A percentile compares a stretch with the other conserved stretches of the same genome.
These are phyloP conservation scores for Neurospora sp. DNA, from an alignment of 495 filamentous ascomycete species.

Conservation along the genomic window DNA sequence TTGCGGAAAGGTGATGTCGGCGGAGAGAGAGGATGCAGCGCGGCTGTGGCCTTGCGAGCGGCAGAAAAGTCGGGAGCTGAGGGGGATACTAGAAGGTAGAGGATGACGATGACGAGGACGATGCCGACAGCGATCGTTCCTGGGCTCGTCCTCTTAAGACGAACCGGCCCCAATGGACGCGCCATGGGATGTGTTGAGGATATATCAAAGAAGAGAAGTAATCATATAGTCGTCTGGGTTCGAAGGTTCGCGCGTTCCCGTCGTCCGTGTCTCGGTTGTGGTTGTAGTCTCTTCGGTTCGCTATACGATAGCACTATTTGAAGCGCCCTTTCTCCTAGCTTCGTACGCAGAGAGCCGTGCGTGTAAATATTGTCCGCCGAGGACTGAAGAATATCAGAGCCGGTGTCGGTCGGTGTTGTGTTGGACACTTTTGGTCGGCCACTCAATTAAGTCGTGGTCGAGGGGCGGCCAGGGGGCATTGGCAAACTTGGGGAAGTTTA, in stretches of 20 bases:
- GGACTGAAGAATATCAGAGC: not conserved
- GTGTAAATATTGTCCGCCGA: not conserved
- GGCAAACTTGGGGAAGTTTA: not conserved
- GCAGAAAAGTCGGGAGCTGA: slow-evolving; percentile 32
- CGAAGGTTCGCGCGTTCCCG: not conserved
- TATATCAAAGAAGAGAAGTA: slow-evolving; percentile 9
- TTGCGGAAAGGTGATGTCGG: slow-evolving; percentile 78
- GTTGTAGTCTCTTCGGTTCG: not conserved
- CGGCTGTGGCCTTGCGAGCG: slow-evolving; percentile 42
- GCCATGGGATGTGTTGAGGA: slow-evolving; percentile 27
- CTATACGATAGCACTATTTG: not conserved
- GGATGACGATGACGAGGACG: slow-evolving; percentile 41
- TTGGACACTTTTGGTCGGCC: not conserved
- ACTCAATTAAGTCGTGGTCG: not conserved
- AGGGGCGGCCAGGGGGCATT: not conserved
- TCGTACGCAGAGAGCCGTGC: not conserved
- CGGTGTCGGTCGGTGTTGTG: not conserved
- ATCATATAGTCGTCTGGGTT: not conserved
- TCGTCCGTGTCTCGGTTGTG: not conserved
- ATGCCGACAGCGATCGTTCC: slow-evolving; percentile 39
- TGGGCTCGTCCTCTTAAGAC: slow-evolving; percentile 45
- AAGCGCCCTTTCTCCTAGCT: not conserved
- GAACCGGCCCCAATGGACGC: slow-evolving; percentile 45
- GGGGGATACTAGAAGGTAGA: slow-evolving; percentile 40
- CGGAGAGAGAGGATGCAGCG: slow-evolving; percentile 66